Percentiles rank a stretch among this genome's conserved stretches.
Evolutionary conservation across 2,329 filamentous ascomycete species (phyloP).

Genomic region (Triangularia setosa): DNA sequence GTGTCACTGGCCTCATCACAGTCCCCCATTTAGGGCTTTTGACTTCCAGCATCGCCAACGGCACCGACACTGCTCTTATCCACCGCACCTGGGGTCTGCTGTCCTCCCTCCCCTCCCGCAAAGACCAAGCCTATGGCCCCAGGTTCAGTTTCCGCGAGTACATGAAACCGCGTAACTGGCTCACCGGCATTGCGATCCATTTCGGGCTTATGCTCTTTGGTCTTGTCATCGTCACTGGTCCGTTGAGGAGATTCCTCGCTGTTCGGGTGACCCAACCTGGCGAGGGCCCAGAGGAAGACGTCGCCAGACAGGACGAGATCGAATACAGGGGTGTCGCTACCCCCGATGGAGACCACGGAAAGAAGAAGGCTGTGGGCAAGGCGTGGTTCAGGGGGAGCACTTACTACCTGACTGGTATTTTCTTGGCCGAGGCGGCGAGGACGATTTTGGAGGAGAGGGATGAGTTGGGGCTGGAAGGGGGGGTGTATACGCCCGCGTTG

Average conservation of each 20-base stretch:
- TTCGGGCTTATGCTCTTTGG: constrained; percentile 42
- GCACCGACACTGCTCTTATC: constrained; percentile 52
- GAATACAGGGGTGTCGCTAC: constrained; percentile 61
- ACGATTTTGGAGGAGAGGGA: constrained; percentile 59
- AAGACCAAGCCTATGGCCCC: constrained; percentile 53
- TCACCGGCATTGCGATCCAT: constrained; percentile 38
- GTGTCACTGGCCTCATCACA: constrained; percentile 46
- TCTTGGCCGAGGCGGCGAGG: constrained; percentile 61
- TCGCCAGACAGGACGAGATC: constrained; percentile 54
- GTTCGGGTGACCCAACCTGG: constrained; percentile 50
- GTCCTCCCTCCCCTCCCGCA: constrained; percentile 40
- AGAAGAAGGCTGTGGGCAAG: constrained; percentile 51
- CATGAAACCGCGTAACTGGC: constrained; percentile 45
- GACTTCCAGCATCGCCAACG: constrained; percentile 48
- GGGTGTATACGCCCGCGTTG: constrained; percentile 65
- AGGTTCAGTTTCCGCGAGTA: constrained; percentile 58
- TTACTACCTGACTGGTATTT: constrained; percentile 64
- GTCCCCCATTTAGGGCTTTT: constrained; percentile 52
- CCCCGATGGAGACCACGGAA: constrained; percentile 44
- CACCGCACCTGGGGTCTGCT: constrained; percentile 62
- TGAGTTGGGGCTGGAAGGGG: constrained; percentile 49
- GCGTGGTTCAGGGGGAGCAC: constrained; percentile 56
- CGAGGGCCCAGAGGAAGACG: constrained; percentile 50
- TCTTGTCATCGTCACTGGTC: constrained; percentile 43
- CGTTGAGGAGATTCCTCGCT: constrained; percentile 43